Evolutionary conservation across 139 green algal species (phyloP).

Genomic region (Zygnema circumcarinatum): DNA sequence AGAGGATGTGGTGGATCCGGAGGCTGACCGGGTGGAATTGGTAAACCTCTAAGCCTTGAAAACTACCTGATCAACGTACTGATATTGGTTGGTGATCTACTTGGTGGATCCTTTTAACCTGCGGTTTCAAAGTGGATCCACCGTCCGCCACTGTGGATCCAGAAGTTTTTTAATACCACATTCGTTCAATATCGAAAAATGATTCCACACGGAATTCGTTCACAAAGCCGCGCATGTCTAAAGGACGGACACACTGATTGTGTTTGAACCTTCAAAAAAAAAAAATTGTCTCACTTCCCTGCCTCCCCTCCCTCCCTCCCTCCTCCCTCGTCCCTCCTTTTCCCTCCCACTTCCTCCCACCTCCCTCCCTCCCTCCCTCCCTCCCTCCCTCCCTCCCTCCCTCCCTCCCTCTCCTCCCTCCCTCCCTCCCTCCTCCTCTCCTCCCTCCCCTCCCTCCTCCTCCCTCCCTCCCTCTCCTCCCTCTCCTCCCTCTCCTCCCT

Average conservation of each 20-base stretch:
- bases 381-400: not conserved
- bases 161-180: not conserved
- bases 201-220: not conserved
- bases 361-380: not conserved
- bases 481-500: not conserved
- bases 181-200: not conserved
- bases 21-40: slow-evolving; percentile 64
- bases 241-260: not conserved
- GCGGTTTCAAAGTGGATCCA: no score
- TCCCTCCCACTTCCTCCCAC: not conserved
- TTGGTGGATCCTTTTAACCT: no score
- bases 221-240: not conserved
- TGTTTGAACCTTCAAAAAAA: not conserved
- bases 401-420: not conserved
- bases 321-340: not conserved
- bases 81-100: no score
- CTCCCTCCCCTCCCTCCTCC: not conserved
- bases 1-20: slow-evolving; percentile 52
- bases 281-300: not conserved
- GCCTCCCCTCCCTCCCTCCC: not conserved
- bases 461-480: not conserved
- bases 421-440: not conserved
- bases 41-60: slow-evolving; percentile 20
- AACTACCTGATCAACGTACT: not conserved
- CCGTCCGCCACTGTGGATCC: no score